Evolutionary conservation across 2,329 filamentous ascomycete species (phyloP).

Genomic region (Pseudogymnoascus sp.): DNA sequence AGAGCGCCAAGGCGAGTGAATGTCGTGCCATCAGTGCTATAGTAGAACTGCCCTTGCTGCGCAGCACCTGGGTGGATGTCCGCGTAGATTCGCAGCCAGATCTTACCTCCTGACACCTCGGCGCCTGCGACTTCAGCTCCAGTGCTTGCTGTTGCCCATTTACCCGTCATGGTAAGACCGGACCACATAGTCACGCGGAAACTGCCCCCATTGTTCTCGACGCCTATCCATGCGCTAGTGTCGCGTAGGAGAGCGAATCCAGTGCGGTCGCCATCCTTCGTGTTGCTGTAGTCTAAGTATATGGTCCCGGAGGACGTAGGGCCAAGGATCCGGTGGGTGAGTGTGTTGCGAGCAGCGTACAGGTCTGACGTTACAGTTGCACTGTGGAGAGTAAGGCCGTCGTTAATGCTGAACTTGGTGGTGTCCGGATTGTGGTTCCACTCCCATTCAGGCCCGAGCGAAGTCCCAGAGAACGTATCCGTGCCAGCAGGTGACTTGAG

Average conservation of each 20-base stretch:
- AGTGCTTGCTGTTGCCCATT: constrained; percentile 28
- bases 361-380: constrained; percentile 47
- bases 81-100: constrained; percentile 34
- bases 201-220: constrained; percentile 33
- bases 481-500: constrained; percentile 31
- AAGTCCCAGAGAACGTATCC: constrained; percentile 39
- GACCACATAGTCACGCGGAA: constrained; percentile 25
- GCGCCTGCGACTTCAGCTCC: constrained; percentile 25
- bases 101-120: constrained; percentile 16
- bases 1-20: constrained; percentile 33
- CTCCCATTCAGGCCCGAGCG: constrained; percentile 44
- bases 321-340: constrained; percentile 41
- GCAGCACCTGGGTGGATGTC: constrained; percentile 30
- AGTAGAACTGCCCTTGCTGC: constrained; percentile 32
- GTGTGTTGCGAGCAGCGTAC: constrained; percentile 40
- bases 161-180: constrained; percentile 28
- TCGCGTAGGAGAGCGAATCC: constrained; percentile 49
- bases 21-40: constrained; percentile 36
- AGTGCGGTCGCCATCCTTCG: constrained; percentile 44
- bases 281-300: constrained; percentile 39
- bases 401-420: constrained; percentile 36
- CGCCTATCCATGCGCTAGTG: constrained; percentile 44
- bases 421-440: constrained; percentile 57
- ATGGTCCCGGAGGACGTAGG: constrained; percentile 42
- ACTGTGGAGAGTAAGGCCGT: constrained; percentile 41